Percentiles rank a stretch among this genome's conserved stretches.
These are phyloP conservation scores for Apiosordaria backusii DNA, from an alignment of 495 filamentous ascomycete species.

Conservation along the genomic window DNA sequence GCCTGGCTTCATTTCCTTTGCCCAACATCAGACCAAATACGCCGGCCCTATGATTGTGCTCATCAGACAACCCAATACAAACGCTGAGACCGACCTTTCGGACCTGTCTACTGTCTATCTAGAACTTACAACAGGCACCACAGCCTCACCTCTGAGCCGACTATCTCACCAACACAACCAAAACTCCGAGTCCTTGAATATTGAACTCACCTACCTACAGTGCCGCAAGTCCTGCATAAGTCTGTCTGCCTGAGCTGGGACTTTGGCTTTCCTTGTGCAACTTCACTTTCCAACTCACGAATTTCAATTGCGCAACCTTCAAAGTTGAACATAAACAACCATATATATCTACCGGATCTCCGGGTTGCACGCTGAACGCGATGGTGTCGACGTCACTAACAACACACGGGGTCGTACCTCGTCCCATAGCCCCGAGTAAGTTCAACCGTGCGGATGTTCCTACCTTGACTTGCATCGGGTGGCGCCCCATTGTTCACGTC, in stretches of 20 bases:
- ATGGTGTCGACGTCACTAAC: constrained; percentile 7
- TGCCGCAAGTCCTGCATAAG: neutral
- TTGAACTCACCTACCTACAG: neutral
- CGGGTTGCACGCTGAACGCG: neutral
- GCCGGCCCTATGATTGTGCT: constrained; percentile 1
- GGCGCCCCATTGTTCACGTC: neutral
- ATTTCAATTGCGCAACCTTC: neutral
- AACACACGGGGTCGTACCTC: neutral
- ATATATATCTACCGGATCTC: neutral
- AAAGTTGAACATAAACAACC: neutral
- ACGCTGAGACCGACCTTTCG: neutral
- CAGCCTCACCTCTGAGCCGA: neutral
- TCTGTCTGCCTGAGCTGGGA: neutral
- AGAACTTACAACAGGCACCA: neutral
- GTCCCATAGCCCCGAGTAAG: constrained; percentile 8
- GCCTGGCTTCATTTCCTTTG: neutral
- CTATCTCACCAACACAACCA: neutral
- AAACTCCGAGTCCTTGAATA: neutral
- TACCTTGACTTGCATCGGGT: neutral
- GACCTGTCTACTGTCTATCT: neutral
- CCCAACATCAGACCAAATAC: neutral
- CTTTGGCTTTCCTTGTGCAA: neutral
- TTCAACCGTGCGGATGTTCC: constrained; percentile 1
- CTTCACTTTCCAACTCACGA: neutral
- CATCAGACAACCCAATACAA: constrained; percentile 1